Conservation (phyloP, 371 early-diverging fungal species). For the Apophysomyces variabilis region DNA sequence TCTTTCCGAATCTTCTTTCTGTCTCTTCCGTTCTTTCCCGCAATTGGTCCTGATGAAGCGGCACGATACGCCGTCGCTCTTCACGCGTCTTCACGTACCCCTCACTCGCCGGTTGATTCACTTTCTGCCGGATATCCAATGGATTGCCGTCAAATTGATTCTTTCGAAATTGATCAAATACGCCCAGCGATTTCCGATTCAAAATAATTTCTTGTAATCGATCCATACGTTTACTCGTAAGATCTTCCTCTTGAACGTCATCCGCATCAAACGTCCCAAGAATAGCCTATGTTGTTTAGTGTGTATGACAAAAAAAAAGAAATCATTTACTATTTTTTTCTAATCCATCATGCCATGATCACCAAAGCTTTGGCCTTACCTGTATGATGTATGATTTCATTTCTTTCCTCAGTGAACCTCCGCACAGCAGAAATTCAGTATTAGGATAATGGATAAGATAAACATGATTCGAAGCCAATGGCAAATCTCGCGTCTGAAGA, state of each 20-base stretch:
- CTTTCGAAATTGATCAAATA: constrained; percentile 42
- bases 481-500: constrained; percentile 32
- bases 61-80: constrained; percentile 35
- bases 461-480: constrained; percentile 25
- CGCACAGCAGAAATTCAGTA: constrained; percentile 46
- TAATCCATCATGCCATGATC: background rate
- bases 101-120: constrained; percentile 4
- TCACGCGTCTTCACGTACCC: constrained; percentile 25
- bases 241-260: constrained; percentile 37
- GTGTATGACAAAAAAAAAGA: too few species aligned
- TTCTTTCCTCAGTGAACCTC: constrained; percentile 30
- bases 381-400: constrained; percentile 43
- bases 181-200: constrained; percentile 46
- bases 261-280: constrained; percentile 39
- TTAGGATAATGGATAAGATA: constrained; percentile 52
- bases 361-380: constrained; percentile 25
- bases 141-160: constrained; percentile 58
- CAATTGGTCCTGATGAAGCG: constrained; percentile 25
- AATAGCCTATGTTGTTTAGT: constrained; percentile 30
- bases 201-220: constrained; percentile 39
- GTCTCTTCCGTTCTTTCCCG: constrained; percentile 19
- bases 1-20: constrained; percentile 21
- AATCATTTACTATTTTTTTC: background rate
- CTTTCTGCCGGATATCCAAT: constrained; percentile 30
- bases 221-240: constrained; percentile 35